These are phyloP conservation scores for Zopfia rhizophila DNA, from an alignment of 2,329 filamentous ascomycete species.

Conservation along the genomic window DNA sequence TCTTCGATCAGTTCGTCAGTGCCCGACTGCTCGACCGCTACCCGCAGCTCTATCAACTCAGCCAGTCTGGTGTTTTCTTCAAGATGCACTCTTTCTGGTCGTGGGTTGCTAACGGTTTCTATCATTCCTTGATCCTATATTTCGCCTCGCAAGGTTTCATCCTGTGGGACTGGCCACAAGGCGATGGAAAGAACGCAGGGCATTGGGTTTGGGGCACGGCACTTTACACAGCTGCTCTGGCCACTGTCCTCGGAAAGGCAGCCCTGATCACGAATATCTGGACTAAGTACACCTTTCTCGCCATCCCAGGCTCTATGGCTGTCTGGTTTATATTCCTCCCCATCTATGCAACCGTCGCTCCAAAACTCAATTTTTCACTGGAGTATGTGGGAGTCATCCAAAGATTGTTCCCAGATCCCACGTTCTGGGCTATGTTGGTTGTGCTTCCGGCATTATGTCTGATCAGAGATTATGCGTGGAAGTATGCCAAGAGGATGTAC, in stretches of 20 bases:
- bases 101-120: conserved; percentile 95
- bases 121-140: conserved; percentile 95
- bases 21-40: conserved; percentile 93
- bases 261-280: conserved; percentile 96
- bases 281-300: conserved; percentile 97
- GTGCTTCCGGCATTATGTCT: conserved; percentile 84
- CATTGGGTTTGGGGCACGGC: conserved; percentile 98
- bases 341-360: conserved; percentile 85
- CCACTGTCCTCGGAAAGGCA: conserved; percentile 94
- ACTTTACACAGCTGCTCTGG: conserved; percentile 92
- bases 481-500: conserved; percentile 98
- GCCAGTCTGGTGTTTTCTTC: conserved; percentile 94
- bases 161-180: conserved; percentile 79
- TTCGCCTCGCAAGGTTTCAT: conserved; percentile 84
- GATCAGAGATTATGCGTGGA: conserved; percentile 91
- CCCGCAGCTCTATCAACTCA: conserved; percentile 92
- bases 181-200: conserved; percentile 82
- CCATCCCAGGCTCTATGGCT: conserved; percentile 91
- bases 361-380: conserved; percentile 79
- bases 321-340: conserved; percentile 94
- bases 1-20: conserved; percentile 97
- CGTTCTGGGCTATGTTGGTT: conserved; percentile 92
- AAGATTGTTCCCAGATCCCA: conserved; percentile 78
- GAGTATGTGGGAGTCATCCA: conserved; percentile 90
- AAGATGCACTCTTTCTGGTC: conserved; percentile 89